Evolutionary conservation across 208 protist species (phyloP).

Genomic region (Hexamita inflata): DNA sequence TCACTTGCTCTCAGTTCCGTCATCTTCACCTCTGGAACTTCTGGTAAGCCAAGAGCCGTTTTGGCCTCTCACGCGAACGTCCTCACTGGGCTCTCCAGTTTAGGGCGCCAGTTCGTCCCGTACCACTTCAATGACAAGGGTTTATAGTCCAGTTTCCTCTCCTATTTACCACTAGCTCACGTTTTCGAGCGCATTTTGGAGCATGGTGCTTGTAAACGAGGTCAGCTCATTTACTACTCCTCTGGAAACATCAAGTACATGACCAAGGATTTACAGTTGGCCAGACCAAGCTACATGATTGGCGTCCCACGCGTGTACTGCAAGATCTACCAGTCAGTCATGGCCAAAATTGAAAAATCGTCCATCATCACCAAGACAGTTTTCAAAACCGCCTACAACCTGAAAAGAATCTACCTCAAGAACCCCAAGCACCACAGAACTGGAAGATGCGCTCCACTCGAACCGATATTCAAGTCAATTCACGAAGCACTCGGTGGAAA

Average conservation of each 20-base stretch:
- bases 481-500: not conserved
- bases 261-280: conserved; percentile 12
- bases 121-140: not conserved
- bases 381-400: not conserved
- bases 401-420: not conserved
- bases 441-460: not conserved
- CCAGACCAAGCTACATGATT: not conserved
- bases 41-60: conserved; percentile 8
- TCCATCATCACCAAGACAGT: not conserved
- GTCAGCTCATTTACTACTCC: not conserved
- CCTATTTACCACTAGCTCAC: conserved; percentile 20
- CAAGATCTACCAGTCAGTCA: conserved; percentile 7
- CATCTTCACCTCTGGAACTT: conserved; percentile 23
- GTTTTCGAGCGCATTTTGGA: conserved; percentile 1
- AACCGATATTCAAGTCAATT: conserved; percentile 21
- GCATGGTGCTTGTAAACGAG: not conserved
- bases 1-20: not conserved
- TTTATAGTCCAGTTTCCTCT: not conserved
- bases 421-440: not conserved
- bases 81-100: not conserved
- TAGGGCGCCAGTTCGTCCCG: conserved; percentile 1
- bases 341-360: not conserved
- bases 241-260: conserved; percentile 2
- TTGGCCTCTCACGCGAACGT: not conserved
- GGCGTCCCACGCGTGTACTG: not conserved